A percentile compares a stretch with the other conserved stretches of the same genome.
Evolutionary conservation across 257 asterid genomes (phyloP).

Genomic region (Solanum chilense): DNA sequence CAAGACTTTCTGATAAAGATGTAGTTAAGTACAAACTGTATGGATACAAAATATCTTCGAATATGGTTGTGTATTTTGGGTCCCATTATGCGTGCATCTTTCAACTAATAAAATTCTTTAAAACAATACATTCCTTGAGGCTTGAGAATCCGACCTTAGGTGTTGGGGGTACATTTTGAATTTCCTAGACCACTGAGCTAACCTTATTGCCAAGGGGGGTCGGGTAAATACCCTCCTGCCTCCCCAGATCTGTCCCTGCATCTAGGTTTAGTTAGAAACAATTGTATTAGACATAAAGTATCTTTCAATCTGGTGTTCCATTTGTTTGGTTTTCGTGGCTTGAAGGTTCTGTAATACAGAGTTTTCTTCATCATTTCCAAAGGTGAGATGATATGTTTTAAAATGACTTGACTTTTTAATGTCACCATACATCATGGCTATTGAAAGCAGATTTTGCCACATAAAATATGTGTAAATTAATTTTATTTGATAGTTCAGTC

Average conservation of each 20-base stretch:
- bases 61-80: neutral
- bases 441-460: neutral
- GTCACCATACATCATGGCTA: neutral
- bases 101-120: neutral
- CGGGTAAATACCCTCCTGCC: neutral
- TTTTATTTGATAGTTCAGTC: neutral
- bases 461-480: neutral
- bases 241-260: neutral
- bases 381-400: neutral
- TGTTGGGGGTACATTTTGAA: neutral
- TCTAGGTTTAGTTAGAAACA: neutral
- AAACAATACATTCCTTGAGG: neutral
- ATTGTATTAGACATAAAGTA: neutral
- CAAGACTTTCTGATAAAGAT: neutral
- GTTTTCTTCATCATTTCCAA: neutral
- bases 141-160: neutral
- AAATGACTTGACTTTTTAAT: neutral
- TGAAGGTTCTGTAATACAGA: neutral
- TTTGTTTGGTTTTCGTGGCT: neutral
- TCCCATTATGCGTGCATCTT: neutral
- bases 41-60: neutral
- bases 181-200: neutral
- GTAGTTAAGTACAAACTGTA: neutral
- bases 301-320: neutral
- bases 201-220: neutral